These are phyloP conservation scores for Aquilaria agallochum DNA, from an alignment of 441 rosid species.

Conservation along the genomic window DNA sequence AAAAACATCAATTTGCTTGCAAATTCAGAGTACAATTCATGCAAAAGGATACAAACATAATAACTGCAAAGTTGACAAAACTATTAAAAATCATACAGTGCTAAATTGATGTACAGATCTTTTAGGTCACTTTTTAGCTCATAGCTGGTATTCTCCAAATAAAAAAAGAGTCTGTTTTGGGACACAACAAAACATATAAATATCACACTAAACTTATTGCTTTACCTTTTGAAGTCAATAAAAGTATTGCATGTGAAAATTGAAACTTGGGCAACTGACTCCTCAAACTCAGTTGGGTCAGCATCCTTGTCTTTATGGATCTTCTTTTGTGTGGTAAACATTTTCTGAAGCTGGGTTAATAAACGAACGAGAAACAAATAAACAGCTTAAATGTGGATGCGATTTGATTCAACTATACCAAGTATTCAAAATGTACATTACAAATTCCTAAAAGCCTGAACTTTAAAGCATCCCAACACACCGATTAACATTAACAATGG, in stretches of 20 bases:
- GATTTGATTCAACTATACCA: too few relatives aligned
- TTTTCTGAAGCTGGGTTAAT: conserved; percentile 18
- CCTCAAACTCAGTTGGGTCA: conserved; percentile 63
- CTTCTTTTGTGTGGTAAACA: conserved; percentile 56
- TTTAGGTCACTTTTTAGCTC: conserved; percentile 70
- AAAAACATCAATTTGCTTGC: conserved; percentile 70
- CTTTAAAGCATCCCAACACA: too few relatives aligned
- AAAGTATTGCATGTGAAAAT: neutral
- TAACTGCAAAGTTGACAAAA: neutral
- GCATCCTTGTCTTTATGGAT: conserved; percentile 61
- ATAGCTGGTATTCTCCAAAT: conserved; percentile 63
- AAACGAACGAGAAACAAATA: neutral
- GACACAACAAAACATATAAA: neutral
- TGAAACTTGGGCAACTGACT: conserved; percentile 60
- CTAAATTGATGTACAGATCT: conserved; percentile 62
- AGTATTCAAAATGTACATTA: too few relatives aligned
- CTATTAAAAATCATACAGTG: conserved; percentile 22
- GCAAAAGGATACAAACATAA: neutral
- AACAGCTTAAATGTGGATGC: too few relatives aligned
- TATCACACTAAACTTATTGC: neutral
- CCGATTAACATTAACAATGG: too few relatives aligned
- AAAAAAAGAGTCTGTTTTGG: conserved; percentile 39
- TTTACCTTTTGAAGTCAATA: neutral
- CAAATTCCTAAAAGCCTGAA: too few relatives aligned
- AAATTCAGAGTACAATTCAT: neutral